A percentile compares a stretch with the other conserved stretches of the same genome.
These are phyloP conservation scores for Irpex rosettiformis DNA, from an alignment of 1,284 basidiomycete genomes.

Conservation along the genomic window DNA sequence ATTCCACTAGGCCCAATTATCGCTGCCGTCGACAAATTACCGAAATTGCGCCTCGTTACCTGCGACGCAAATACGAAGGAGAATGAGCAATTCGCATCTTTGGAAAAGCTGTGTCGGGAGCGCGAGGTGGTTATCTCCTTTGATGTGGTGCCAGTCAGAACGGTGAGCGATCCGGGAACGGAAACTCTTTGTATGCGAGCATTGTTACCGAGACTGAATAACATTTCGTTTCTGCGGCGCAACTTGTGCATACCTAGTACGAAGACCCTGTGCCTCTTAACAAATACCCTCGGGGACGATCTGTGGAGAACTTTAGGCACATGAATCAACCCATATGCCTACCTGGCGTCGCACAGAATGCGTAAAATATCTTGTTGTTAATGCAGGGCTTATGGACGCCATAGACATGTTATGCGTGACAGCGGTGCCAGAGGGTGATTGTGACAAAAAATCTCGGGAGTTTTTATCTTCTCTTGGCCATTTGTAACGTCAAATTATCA, in stretches of 20 bases:
- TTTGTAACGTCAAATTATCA: conserved; percentile 81
- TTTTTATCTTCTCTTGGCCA: conserved; percentile 72
- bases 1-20: conserved; percentile 27
- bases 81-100: conserved; percentile 22
- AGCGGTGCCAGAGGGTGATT: too few species aligned
- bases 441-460: too few species aligned
- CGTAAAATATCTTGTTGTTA: too few species aligned
- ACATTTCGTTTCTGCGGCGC: background rate
- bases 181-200: background rate
- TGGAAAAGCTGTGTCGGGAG: conserved; percentile 29
- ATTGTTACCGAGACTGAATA: conserved; percentile 5
- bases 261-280: conserved; percentile 38
- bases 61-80: conserved; percentile 29
- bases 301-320: conserved; percentile 37
- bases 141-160: conserved; percentile 31
- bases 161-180: conserved; percentile 29
- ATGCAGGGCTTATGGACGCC: background rate
- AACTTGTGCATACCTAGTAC: conserved; percentile 21
- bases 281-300: conserved; percentile 38
- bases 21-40: conserved; percentile 30
- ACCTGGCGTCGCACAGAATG: background rate
- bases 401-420: background rate
- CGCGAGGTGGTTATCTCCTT: conserved; percentile 29
- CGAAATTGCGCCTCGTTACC: conserved; percentile 34
- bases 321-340: conserved; percentile 30